phyloP scores from a whole-genome alignment of 2,329 filamentous ascomycete species.

The Venturia aucupariae region DNA sequence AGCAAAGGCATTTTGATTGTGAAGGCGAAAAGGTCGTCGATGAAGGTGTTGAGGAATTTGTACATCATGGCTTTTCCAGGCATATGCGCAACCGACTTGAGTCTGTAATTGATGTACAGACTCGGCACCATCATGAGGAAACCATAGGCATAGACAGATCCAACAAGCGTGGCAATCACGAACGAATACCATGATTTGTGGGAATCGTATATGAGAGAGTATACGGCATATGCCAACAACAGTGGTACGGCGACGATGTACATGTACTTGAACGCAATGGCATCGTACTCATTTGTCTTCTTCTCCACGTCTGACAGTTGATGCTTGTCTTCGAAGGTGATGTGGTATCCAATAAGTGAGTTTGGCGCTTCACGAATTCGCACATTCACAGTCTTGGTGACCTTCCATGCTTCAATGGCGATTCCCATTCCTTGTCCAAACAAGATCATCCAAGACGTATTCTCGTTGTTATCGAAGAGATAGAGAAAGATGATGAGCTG shows the following conservation, averaged over 20 bases:
- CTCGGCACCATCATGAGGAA: constrained; percentile 99
- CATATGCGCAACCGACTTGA: constrained; percentile 91
- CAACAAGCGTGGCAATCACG: constrained; percentile 88
- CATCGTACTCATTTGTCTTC: constrained; percentile 97
- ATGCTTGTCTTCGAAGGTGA: constrained; percentile 94
- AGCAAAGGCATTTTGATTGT: constrained; percentile 98
- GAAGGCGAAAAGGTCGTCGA: constrained; percentile 96
- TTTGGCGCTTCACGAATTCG: constrained; percentile 61
- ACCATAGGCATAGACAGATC: constrained; percentile 93
- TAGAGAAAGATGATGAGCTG: constrained; percentile 93
- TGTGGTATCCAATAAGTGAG: constrained; percentile 65
- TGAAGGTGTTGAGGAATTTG: constrained; percentile 98
- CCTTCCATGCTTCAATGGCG: constrained; percentile 78
- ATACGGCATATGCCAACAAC: constrained; percentile 77
- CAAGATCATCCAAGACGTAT: constrained; percentile 98
- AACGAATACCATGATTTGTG: constrained; percentile 99
- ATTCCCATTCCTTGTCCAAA: constrained; percentile 84
- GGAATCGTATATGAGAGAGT: constrained; percentile 83
- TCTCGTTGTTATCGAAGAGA: constrained; percentile 91
- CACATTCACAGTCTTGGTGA: constrained; percentile 90
- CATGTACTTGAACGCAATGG: constrained; percentile 95
- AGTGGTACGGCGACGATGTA: constrained; percentile 88
- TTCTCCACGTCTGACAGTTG: constrained; percentile 89
- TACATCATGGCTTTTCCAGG: constrained; percentile 93
- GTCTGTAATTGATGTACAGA: constrained; percentile 97